phyloP scores from a whole-genome alignment of 106 monocot species.

The Dendrobium huoshanense region DNA sequence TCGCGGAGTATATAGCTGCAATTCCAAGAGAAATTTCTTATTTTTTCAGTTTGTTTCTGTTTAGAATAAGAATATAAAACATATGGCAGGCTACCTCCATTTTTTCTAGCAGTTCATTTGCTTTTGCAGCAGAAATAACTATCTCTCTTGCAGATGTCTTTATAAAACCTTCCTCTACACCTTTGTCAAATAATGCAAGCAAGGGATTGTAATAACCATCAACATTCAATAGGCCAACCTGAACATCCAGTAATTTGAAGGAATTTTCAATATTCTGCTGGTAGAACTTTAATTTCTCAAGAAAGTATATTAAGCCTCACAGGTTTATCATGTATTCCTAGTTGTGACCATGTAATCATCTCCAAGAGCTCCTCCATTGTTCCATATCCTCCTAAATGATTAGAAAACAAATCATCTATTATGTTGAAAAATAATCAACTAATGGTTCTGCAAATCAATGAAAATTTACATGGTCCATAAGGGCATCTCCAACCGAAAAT shows the following conservation, averaged over 20 bases:
- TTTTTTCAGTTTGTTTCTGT: background rate
- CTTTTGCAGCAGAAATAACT: conserved; percentile 71
- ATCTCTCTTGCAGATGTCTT: conserved; percentile 63
- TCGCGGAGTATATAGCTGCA: conserved; percentile 48
- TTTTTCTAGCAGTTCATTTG: conserved; percentile 62
- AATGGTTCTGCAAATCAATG: background rate
- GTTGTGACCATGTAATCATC: conserved; percentile 98
- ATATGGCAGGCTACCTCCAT: conserved; percentile 63
- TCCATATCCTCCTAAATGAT: conserved; percentile 71
- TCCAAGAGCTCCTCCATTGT: conserved; percentile 97
- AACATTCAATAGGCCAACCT: conserved; percentile 90
- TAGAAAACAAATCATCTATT: background rate
- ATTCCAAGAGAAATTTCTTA: background rate
- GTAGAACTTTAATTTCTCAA: background rate
- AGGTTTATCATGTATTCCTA: conserved; percentile 92
- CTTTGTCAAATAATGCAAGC: conserved; percentile 87
- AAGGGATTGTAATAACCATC: conserved; percentile 89
- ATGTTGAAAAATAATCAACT: background rate
- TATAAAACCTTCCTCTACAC: conserved; percentile 85
- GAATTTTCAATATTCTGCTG: background rate
- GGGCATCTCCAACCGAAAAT: too few species aligned
- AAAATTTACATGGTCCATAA: background rate
- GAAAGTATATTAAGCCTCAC: conserved; percentile 22
- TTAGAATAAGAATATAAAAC: conserved; percentile 5
- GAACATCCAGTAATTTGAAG: conserved; percentile 7